phyloP scores from a whole-genome alignment of 179 eudicot genomes.

The Corrigiola litoralis region DNA sequence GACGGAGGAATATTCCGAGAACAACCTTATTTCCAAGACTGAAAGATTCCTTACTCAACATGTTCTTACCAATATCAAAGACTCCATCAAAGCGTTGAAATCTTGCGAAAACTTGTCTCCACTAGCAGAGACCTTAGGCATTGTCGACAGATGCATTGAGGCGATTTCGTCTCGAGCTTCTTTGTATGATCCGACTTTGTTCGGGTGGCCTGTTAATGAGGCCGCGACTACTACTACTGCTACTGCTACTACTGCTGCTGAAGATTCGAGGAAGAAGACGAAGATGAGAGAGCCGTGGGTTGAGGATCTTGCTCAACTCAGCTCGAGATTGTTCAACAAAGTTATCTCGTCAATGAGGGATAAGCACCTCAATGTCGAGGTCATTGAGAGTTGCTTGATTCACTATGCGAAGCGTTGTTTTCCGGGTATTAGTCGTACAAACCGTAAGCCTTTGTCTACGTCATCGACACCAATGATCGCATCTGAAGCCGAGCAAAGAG shows the following conservation, averaged over 20 bases:
- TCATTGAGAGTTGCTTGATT: conserved; percentile 66
- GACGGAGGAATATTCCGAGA: conserved; percentile 79
- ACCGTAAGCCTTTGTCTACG: conserved; percentile 33
- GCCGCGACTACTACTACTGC: neutral
- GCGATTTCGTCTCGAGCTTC: conserved; percentile 53
- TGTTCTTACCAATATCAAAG: conserved; percentile 45
- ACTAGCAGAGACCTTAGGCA: conserved; percentile 62
- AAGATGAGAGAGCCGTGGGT: conserved; percentile 45
- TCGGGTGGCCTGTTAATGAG: conserved; percentile 87
- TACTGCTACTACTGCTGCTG: neutral
- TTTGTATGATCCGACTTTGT: conserved; percentile 59
- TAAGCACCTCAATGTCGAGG: conserved; percentile 45
- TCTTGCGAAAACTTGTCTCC: conserved; percentile 59
- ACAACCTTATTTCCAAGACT: conserved; percentile 67
- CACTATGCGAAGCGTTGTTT: conserved; percentile 57
- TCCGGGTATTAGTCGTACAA: conserved; percentile 64
- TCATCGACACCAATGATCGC: conserved; percentile 35
- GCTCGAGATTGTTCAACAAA: conserved; percentile 42
- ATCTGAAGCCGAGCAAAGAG: conserved; percentile 70
- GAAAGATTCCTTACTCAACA: conserved; percentile 57
- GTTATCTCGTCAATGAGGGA: conserved; percentile 53
- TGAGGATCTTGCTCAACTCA: conserved; percentile 54
- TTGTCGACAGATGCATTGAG: conserved; percentile 64
- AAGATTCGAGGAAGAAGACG: conserved; percentile 5
- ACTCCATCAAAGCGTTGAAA: conserved; percentile 49